Percentiles rank a stretch among this genome's conserved stretches.
phyloP scores from a whole-genome alignment of 306 rosid genomes.

The Lathyrus tuberosus region DNA sequence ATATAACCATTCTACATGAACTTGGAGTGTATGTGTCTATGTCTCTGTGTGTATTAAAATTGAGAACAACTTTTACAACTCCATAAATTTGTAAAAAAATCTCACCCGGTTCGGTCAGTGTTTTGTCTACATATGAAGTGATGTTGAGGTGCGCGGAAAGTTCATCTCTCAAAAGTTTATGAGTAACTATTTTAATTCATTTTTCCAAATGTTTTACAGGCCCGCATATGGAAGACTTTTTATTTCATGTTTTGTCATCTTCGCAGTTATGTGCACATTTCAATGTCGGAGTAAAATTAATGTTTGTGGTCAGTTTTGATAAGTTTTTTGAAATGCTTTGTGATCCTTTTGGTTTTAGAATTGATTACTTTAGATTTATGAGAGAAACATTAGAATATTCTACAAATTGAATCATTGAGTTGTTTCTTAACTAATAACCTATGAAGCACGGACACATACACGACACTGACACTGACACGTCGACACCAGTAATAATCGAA shows the following conservation, averaged over 20 bases:
- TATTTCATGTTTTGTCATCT: slow-evolving; percentile 9
- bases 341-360: slow-evolving; percentile 16
- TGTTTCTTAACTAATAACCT: too few relatives aligned
- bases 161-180: not conserved
- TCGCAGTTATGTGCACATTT: slow-evolving; percentile 12
- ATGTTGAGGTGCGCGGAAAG: not conserved
- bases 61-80: not conserved
- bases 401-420: too few relatives aligned
- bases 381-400: not conserved
- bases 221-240: slow-evolving; percentile 12
- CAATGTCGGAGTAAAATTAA: slow-evolving; percentile 4
- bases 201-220: slow-evolving; percentile 22
- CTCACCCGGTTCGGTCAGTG: too few relatives aligned
- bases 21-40: not conserved
- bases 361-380: not conserved
- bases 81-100: too few relatives aligned
- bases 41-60: not conserved
- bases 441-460: too few relatives aligned
- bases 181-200: slow-evolving; percentile 3
- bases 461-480: too few relatives aligned
- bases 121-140: not conserved
- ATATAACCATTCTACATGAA: slow-evolving; percentile 1
- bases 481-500: too few relatives aligned
- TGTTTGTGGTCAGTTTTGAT: not conserved
- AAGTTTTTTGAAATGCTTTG: slow-evolving; percentile 1